A percentile compares a stretch with the other conserved stretches of the same genome.
phyloP scores from a whole-genome alignment of 345 rosid genomes.

The Cardiospermum halicacabum region DNA sequence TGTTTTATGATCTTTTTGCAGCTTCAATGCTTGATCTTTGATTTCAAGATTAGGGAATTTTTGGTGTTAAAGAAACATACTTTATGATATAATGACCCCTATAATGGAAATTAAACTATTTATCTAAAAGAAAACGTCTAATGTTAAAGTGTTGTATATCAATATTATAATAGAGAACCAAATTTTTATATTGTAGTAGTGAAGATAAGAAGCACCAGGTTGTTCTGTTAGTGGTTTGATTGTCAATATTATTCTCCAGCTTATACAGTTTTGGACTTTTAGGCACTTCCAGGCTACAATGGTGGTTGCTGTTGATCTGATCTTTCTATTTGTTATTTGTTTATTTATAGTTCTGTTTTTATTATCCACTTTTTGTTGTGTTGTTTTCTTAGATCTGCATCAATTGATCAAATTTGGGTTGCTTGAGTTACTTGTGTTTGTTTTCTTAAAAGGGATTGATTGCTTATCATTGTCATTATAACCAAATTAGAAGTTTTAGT shows the following conservation, averaged over 20 bases:
- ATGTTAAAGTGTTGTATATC: background rate
- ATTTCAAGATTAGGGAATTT: no score
- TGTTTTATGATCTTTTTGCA: no score
- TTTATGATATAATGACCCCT: background rate
- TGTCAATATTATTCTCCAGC: background rate
- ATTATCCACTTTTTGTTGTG: no score
- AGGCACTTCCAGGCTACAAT: background rate
- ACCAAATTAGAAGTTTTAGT: background rate
- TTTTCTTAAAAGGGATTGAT: no score
- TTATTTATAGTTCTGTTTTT: no score
- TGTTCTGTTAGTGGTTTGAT: background rate
- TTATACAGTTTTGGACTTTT: background rate
- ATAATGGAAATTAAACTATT: slow-evolving; percentile 11
- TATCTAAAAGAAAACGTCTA: slow-evolving; percentile 11
- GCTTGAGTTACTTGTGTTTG: no score
- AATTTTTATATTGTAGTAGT: slow-evolving; percentile 2
- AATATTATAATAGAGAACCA: slow-evolving; percentile 16
- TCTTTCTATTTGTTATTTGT: background rate
- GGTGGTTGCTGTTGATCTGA: background rate
- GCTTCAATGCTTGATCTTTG: no score
- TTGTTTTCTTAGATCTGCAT: background rate
- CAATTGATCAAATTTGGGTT: background rate
- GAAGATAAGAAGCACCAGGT: slow-evolving; percentile 5
- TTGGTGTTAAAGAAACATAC: slow-evolving; percentile 11
- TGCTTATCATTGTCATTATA: background rate